Percentiles rank a stretch among this genome's conserved stretches.
Conservation (phyloP, 73 alveolate genomes). For the Symbiodinium pilosum region DNA sequence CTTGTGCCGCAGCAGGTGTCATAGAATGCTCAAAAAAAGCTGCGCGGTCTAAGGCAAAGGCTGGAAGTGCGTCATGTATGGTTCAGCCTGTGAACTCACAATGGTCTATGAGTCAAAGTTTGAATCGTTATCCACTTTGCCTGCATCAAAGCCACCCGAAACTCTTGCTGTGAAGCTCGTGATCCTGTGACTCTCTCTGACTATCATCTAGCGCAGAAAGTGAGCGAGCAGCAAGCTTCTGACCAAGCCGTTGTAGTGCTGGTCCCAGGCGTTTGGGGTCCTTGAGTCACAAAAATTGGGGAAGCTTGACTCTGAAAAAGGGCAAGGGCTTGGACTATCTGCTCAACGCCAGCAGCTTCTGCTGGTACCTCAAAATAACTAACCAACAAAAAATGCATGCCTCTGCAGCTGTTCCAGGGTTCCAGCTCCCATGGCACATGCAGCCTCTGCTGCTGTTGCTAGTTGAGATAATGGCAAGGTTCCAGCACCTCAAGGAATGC, state of each 20-base stretch:
- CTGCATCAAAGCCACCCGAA: constrained; percentile 84
- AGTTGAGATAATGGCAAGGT: constrained; percentile 68
- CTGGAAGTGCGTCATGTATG: constrained; percentile 88
- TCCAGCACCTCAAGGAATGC: constrained; percentile 15
- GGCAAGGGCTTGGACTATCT: neutral
- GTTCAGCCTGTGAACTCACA: constrained; percentile 50
- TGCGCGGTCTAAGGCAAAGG: neutral
- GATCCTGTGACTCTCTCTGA: too few relatives aligned
- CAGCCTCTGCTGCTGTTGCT: constrained; percentile 82
- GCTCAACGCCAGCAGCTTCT: constrained; percentile 65
- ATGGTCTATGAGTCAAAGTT: too few relatives aligned
- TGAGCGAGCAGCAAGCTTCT: neutral
- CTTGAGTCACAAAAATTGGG: neutral
- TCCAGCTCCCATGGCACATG: constrained; percentile 42
- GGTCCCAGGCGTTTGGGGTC: constrained; percentile 68
- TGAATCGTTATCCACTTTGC: neutral
- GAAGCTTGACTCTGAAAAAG: too few relatives aligned
- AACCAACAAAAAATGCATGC: too few relatives aligned
- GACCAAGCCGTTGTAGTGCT: constrained; percentile 44
- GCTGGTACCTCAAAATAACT: constrained; percentile 1
- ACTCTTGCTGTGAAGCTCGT: constrained; percentile 86
- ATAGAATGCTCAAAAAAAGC: too few relatives aligned
- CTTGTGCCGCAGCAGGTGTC: neutral
- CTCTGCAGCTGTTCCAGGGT: too few relatives aligned
- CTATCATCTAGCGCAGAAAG: too few relatives aligned